These are phyloP conservation scores for Posidonia oceanica DNA, from an alignment of 116 monocot genomes.

Conservation along the genomic window DNA sequence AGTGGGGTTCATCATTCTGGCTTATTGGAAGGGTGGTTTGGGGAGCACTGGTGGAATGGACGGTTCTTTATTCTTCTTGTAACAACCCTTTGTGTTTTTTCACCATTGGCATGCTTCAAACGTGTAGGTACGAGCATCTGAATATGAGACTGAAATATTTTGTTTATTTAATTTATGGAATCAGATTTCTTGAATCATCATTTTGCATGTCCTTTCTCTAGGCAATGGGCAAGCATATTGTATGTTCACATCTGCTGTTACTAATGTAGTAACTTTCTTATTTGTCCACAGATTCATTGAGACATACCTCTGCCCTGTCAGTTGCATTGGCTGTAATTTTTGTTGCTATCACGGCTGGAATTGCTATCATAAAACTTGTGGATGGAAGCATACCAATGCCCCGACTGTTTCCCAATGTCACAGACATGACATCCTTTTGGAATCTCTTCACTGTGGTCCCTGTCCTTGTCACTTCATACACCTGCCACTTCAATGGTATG, in stretches of 20 bases:
- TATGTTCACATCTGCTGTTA: not conserved
- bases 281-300: slow-evolving; percentile 40
- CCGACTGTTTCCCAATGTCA: slow-evolving; percentile 36
- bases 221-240: not conserved
- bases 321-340: slow-evolving; percentile 59
- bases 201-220: too few relatives aligned
- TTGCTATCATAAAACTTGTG: slow-evolving; percentile 42
- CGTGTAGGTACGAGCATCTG: slow-evolving; percentile 46
- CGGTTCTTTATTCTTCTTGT: slow-evolving; percentile 65
- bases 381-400: slow-evolving; percentile 39
- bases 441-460: slow-evolving; percentile 59
- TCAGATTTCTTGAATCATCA: not conserved
- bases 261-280: not conserved
- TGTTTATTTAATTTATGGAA: not conserved
- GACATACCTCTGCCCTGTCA: slow-evolving; percentile 59
- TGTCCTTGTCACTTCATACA: slow-evolving; percentile 60
- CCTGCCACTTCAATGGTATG: slow-evolving; percentile 65
- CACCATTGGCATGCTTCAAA: slow-evolving; percentile 74
- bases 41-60: slow-evolving; percentile 76
- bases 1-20: slow-evolving; percentile 67
- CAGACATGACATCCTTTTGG: slow-evolving; percentile 40
- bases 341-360: slow-evolving; percentile 54
- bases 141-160: not conserved
- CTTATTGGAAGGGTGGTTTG: slow-evolving; percentile 87
- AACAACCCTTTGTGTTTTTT: slow-evolving; percentile 56